A percentile compares a stretch with the other conserved stretches of the same genome.
phyloP scores from a whole-genome alignment of 129 eudicot genomes.

The Chrysanthemum seticuspe region DNA sequence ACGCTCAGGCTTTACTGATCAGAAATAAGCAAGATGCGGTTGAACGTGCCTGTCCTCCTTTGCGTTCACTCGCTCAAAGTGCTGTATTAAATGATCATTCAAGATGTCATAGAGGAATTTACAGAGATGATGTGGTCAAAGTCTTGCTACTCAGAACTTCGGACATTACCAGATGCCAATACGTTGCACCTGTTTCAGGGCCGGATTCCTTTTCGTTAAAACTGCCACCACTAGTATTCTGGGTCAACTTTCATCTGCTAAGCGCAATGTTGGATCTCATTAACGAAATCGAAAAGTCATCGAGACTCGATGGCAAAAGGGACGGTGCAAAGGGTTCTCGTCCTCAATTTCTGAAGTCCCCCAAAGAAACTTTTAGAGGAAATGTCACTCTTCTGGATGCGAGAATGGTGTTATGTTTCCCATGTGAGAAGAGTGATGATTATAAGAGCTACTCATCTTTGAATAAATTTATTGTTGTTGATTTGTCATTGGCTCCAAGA shows the following conservation, averaged over 20 bases:
- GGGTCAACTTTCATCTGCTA: slow-evolving; percentile 64
- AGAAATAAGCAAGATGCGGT: slow-evolving; percentile 63
- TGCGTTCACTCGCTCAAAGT: slow-evolving; percentile 2
- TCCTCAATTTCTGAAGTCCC: slow-evolving; percentile 20
- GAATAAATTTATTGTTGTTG: slow-evolving; percentile 75
- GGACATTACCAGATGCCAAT: slow-evolving; percentile 46
- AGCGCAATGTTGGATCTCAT: slow-evolving; percentile 38
- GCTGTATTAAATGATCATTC: neutral
- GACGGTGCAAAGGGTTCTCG: slow-evolving; percentile 18
- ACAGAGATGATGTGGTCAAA: slow-evolving; percentile 46
- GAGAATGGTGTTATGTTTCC: slow-evolving; percentile 72
- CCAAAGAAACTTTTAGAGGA: slow-evolving; percentile 44
- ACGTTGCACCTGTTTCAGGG: slow-evolving; percentile 38
- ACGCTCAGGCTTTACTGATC: slow-evolving; percentile 36
- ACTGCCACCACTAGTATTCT: slow-evolving; percentile 68
- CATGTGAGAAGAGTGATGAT: slow-evolving; percentile 47
- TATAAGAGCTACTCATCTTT: slow-evolving; percentile 45
- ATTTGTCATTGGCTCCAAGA: slow-evolving; percentile 38
- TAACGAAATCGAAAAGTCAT: slow-evolving; percentile 38
- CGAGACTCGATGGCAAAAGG: slow-evolving; percentile 16
- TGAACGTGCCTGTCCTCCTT: slow-evolving; percentile 47
- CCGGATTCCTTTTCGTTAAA: slow-evolving; percentile 59
- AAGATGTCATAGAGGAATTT: slow-evolving; percentile 29
- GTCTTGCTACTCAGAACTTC: slow-evolving; percentile 60
- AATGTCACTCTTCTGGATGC: slow-evolving; percentile 67